Evolutionary conservation across 129 eudicot genomes (phyloP), one percentile per base, ranked within the genome.

Genomic region (Centrapalus pauciflorus): DNA sequence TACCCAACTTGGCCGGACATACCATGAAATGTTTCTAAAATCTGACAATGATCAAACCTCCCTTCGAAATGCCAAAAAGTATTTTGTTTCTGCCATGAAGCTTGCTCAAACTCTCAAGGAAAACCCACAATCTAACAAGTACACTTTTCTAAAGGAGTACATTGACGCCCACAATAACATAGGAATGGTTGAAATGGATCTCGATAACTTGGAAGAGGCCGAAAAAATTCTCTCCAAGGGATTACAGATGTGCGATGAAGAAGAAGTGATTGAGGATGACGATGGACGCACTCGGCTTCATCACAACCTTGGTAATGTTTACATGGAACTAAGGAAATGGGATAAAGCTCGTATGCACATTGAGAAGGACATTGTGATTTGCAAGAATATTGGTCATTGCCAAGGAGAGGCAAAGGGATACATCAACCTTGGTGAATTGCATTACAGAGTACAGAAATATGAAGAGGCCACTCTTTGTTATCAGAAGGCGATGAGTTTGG

Each of bases 391-490:
- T 35, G 77, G 82, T 51, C 99, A 94, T 76, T 30, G 73, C 51
- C 93, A 84, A 81, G 99, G 99, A 61, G 97, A 94, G 77, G 96
- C 99, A 14, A 94, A 94, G 63, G 99, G 99, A 43, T 94, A 78
- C 65, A 76, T 89, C 19, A 94, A 94, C 79, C 96, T 86, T 25
- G 99, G 99, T 40, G 99, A 86, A 76, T 61, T 89, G 76, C 77
- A 78, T 76, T 80, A 81, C 67, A 81, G 84, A 76, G 75, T 72
- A 69, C 99, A 94, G 62, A 86, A 74, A 62, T 94, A 81, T 52
- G 76, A 74, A 32, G 93, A 89, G 51, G 94, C 99, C 30, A 67
- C 45, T 46, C 58, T 34, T 63, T 86, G 95, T 76, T 94, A 94
- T 71, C 73, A 78, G 51, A 89, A 79, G 84, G 96, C 99, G 45